A percentile compares a stretch with the other conserved stretches of the same genome.
Evolutionary conservation across 78 protist genomes (phyloP).

Genomic region (Cyanophora paradoxa): DNA sequence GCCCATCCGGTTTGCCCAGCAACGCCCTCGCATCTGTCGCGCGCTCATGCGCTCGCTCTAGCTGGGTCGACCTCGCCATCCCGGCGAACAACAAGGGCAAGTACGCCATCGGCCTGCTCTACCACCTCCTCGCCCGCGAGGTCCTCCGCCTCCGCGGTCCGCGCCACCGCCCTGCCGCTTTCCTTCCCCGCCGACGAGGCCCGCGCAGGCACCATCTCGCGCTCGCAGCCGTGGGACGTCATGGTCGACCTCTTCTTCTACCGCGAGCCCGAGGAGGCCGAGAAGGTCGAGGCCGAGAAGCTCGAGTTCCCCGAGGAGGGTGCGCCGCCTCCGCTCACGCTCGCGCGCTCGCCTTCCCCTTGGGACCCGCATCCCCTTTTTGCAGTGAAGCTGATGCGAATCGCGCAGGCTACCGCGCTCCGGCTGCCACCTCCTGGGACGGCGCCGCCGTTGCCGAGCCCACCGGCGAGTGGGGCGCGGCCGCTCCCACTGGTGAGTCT

Average conservation of each 20-base stretch:
- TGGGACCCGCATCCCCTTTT: neutral
- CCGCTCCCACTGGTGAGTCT: neutral
- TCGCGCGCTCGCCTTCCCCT: neutral
- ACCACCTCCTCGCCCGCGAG: constrained; percentile 99
- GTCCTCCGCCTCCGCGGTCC: constrained; percentile 95
- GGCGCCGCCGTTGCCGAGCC: neutral
- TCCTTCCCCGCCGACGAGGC: no score
- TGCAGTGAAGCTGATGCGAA: constrained; percentile 8
- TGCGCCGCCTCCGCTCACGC: neutral
- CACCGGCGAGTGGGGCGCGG: neutral
- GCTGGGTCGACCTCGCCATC: constrained; percentile 94
- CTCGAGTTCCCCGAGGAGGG: no score
- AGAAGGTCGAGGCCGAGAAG: no score
- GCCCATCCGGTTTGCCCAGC: constrained; percentile 46
- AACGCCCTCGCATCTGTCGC: no score
- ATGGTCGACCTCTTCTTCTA: constrained; percentile 93
- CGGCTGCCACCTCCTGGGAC: neutral
- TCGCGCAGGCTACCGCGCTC: neutral
- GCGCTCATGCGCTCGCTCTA: constrained; percentile 30
- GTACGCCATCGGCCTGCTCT: constrained; percentile 89
- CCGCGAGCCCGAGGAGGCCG: constrained; percentile 83
- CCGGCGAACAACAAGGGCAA: constrained; percentile 98
- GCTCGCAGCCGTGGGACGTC: constrained; percentile 88
- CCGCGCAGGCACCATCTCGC: constrained; percentile 79
- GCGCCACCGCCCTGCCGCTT: no score